phyloP scores from a whole-genome alignment of 140 eudicot species.

The Stevia rebaudiana region DNA sequence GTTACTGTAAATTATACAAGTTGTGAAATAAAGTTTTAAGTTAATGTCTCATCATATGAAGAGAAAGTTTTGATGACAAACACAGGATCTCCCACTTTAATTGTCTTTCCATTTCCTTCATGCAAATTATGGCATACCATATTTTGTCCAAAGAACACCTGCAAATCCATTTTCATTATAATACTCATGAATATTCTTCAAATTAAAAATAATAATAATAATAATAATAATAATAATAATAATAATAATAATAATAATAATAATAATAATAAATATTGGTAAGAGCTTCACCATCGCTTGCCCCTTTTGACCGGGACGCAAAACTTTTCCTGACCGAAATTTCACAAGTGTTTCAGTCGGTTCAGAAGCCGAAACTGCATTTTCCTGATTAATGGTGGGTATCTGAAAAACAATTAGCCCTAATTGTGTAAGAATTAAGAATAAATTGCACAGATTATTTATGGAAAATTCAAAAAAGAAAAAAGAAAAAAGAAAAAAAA shows the following conservation, averaged over 20 bases:
- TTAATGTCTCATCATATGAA: conserved; percentile 42
- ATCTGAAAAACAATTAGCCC: conserved; percentile 32
- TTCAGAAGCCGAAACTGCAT: conserved; percentile 49
- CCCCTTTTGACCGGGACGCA: conserved; percentile 47
- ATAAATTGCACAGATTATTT: not conserved
- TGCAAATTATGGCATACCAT: conserved; percentile 49
- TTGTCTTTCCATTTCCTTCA: conserved; percentile 36
- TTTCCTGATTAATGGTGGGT: conserved; percentile 76
- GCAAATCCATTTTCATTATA: conserved; percentile 13
- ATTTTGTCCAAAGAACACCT: conserved; percentile 68
- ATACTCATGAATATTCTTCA: not conserved
- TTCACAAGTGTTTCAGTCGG: conserved; percentile 59
- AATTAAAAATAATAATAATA: conserved; percentile 16
- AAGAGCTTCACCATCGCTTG: conserved; percentile 48
- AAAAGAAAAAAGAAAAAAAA: not conserved
- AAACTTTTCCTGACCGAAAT: conserved; percentile 63
- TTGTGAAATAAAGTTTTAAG: conserved; percentile 10
- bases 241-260: conserved; percentile 21
- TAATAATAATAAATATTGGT: conserved; percentile 12
- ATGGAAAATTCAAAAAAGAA: too few relatives aligned
- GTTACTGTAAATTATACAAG: not conserved
- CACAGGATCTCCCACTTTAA: conserved; percentile 58
- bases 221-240: conserved; percentile 26
- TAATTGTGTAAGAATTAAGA: not conserved
- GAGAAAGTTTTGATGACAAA: conserved; percentile 34